Percentiles rank a stretch among this genome's conserved stretches.
These are phyloP conservation scores for Asterophora parasitica DNA, from an alignment of 768 basidiomycete genomes.

Conservation along the genomic window DNA sequence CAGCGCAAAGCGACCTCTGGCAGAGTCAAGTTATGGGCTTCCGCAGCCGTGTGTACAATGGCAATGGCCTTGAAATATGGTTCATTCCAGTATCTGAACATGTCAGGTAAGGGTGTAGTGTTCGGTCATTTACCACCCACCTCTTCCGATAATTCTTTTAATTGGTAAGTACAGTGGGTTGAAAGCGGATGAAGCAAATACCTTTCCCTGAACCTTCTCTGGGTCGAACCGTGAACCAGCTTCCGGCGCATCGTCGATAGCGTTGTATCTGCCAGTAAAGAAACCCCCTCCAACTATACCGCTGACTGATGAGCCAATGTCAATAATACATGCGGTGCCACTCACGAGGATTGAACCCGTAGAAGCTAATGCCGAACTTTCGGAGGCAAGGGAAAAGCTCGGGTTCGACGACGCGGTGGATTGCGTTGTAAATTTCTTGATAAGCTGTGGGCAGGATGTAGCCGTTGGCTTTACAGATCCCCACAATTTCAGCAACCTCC, in stretches of 20 bases:
- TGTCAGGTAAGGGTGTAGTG: not conserved
- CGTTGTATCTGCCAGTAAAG: constrained; percentile 49
- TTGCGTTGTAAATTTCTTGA: constrained; percentile 41
- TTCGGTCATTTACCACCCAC: constrained; percentile 12
- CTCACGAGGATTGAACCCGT: constrained; percentile 52
- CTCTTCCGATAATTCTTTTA: constrained; percentile 35
- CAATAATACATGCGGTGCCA: not conserved
- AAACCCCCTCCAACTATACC: constrained; percentile 52
- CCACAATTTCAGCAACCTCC: constrained; percentile 60
- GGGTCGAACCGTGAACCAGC: constrained; percentile 56
- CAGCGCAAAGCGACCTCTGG: constrained; percentile 43
- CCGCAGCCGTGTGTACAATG: constrained; percentile 15
- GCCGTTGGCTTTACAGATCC: constrained; percentile 49
- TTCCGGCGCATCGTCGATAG: constrained; percentile 36
- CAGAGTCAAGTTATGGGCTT: constrained; percentile 32
- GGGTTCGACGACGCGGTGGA: constrained; percentile 36
- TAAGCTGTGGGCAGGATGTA: constrained; percentile 54
- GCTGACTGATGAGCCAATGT: not conserved
- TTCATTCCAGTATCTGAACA: constrained; percentile 23
- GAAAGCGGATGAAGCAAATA: constrained; percentile 11
- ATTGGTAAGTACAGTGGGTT: not conserved
- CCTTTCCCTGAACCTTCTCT: constrained; percentile 39
- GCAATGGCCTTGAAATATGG: constrained; percentile 20
- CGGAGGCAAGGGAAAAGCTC: constrained; percentile 53
- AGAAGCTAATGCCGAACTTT: constrained; percentile 53